A percentile compares a stretch with the other conserved stretches of the same genome.
These are phyloP conservation scores for Schwanniomyces sp. DNA, from an alignment of 805 yeast species.

Conservation along the genomic window DNA sequence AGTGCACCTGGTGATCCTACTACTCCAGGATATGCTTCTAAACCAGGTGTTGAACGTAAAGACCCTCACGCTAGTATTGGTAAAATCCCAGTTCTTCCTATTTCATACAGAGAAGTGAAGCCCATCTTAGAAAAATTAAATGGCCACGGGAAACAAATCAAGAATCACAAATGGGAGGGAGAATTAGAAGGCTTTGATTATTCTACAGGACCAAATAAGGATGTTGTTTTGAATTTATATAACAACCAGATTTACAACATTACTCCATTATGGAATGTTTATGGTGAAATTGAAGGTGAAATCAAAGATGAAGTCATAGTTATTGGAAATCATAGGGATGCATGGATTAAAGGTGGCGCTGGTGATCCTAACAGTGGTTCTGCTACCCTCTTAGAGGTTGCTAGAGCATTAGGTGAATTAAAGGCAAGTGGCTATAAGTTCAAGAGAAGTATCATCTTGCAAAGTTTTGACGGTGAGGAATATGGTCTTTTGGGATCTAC, in stretches of 20 bases:
- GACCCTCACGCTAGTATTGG: conserved; percentile 37
- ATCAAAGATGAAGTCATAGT: conserved; percentile 38
- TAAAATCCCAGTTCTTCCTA: conserved; percentile 43
- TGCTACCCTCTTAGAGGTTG: conserved; percentile 41
- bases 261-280: conserved; percentile 42
- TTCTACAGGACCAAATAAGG: conserved; percentile 37
- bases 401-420: conserved; percentile 41
- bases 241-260: conserved; percentile 40
- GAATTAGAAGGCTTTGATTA: conserved; percentile 41
- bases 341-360: conserved; percentile 50
- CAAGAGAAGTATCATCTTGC: conserved; percentile 38
- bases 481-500: conserved; percentile 57
- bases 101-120: conserved; percentile 43
- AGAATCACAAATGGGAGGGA: conserved; percentile 35
- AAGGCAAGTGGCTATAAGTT: conserved; percentile 36
- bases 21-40: conserved; percentile 69
- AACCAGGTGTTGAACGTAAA: conserved; percentile 34
- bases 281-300: conserved; percentile 44
- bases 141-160: conserved; percentile 33
- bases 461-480: conserved; percentile 46
- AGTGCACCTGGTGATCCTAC: conserved; percentile 75
- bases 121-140: conserved; percentile 42
- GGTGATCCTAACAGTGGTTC: conserved; percentile 49
- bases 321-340: conserved; percentile 47
- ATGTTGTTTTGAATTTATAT: conserved; percentile 39